Evolutionary conservation across 768 basidiomycete species (phyloP).

Genomic region (Amanita polypyramis): DNA sequence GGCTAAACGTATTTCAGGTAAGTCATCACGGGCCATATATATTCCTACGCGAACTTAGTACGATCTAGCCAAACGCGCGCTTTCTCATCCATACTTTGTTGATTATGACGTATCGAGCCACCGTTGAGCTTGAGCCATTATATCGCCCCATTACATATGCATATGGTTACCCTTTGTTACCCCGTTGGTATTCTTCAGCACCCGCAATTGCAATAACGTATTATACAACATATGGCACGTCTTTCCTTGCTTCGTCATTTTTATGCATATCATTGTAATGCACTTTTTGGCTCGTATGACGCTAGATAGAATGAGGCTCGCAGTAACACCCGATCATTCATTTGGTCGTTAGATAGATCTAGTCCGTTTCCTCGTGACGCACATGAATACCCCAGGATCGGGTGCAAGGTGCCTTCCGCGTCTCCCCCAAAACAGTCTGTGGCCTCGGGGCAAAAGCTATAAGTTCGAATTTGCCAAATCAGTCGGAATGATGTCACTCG

Average conservation of each 20-base stretch:
- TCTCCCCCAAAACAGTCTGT: no score
- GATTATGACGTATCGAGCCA: conserved; percentile 23
- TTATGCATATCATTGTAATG: not conserved
- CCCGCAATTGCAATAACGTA: conserved; percentile 3
- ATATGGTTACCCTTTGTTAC: not conserved
- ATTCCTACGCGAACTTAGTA: conserved; percentile 34
- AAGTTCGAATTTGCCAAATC: no score
- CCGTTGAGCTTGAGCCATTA: conserved; percentile 2
- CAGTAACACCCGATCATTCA: no score
- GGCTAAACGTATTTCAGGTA: conserved; percentile 86
- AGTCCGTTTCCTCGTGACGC: no score
- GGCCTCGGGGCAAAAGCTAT: no score
- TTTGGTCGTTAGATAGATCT: no score
- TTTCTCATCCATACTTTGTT: conserved; percentile 39
- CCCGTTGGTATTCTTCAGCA: conserved; percentile 1
- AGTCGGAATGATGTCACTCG: no score
- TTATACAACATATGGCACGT: conserved; percentile 8
- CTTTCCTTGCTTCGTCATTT: not conserved
- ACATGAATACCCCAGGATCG: no score
- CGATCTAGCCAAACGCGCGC: conserved; percentile 44
- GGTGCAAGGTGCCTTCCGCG: no score
- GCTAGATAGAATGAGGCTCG: no score
- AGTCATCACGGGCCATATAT: conserved; percentile 14
- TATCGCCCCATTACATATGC: not conserved
- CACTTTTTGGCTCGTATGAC: not conserved